Conservation (phyloP, 1,284 basidiomycete species). For the Rhizoctonia solani region DNA sequence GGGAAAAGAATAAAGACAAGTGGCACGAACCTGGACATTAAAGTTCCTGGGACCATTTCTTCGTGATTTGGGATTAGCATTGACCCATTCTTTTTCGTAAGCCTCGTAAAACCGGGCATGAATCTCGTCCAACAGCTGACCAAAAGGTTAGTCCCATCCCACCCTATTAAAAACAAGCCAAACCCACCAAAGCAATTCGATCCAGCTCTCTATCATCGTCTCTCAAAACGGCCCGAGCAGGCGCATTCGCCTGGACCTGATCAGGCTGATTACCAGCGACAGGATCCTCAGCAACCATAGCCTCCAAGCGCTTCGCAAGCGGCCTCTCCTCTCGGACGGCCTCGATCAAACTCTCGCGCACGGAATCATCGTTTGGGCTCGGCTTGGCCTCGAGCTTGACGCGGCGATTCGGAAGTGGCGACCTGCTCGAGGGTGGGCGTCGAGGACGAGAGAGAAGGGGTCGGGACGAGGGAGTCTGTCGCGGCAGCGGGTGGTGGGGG, state of each 20-base stretch:
- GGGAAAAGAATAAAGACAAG: conserved; percentile 18
- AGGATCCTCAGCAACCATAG: too few relatives aligned
- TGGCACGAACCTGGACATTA: conserved; percentile 63
- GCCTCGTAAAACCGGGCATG: conserved; percentile 74
- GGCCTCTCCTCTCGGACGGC: conserved; percentile 86
- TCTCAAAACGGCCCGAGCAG: conserved; percentile 64
- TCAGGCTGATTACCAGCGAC: conserved; percentile 41
- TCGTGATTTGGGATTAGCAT: conserved; percentile 46
- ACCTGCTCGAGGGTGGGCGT: conserved; percentile 11
- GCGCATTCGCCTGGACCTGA: conserved; percentile 36
- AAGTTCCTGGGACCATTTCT: conserved; percentile 43
- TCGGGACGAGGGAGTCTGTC: not conserved
- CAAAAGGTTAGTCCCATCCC: conserved; percentile 27
- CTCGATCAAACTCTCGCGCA: conserved; percentile 61
- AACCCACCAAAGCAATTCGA: conserved; percentile 69
- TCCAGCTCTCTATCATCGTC: conserved; percentile 87
- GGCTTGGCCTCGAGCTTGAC: conserved; percentile 30
- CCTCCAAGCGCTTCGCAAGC: conserved; percentile 85
- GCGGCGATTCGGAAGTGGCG: conserved; percentile 24
- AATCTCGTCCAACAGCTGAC: conserved; percentile 74
- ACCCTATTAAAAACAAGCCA: conserved; percentile 23
- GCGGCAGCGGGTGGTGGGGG: not conserved
- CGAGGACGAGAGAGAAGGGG: conserved; percentile 6
- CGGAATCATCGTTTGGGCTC: conserved; percentile 48
- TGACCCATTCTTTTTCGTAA: conserved; percentile 53